These are phyloP conservation scores for Fistulifera pelliculosa DNA, from an alignment of 108 stramenopile species.

Conservation along the genomic window DNA sequence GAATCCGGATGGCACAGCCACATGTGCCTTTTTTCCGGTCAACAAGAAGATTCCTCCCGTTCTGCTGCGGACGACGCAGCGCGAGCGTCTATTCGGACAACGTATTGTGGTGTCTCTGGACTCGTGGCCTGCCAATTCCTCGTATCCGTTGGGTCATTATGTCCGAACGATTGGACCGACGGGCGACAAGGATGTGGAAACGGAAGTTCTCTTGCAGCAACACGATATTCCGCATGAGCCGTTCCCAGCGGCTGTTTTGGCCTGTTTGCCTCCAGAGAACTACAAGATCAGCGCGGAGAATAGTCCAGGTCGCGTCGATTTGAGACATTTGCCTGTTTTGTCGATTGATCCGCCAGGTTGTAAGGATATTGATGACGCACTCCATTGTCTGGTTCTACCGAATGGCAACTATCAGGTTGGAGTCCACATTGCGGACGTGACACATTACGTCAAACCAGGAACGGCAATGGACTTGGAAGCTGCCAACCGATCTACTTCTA, in stretches of 20 bases:
- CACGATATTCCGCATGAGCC: conserved; percentile 93
- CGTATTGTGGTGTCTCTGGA: conserved; percentile 82
- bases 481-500: conserved; percentile 91
- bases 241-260: conserved; percentile 92
- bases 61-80: conserved; percentile 70
- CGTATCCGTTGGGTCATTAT: conserved; percentile 90
- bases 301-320: conserved; percentile 70
- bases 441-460: conserved; percentile 92
- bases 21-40: conserved; percentile 88
- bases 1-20: conserved; percentile 65
- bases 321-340: conserved; percentile 85
- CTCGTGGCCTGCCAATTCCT: conserved; percentile 85
- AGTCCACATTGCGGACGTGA: conserved; percentile 98
- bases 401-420: conserved; percentile 94
- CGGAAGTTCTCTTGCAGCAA: conserved; percentile 88
- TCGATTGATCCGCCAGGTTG: conserved; percentile 99
- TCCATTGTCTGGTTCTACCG: conserved; percentile 83
- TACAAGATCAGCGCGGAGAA: conserved; percentile 78
- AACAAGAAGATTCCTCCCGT: conserved; percentile 80
- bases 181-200: conserved; percentile 94
- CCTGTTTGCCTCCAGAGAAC: conserved; percentile 91
- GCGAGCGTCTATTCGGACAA: conserved; percentile 60
- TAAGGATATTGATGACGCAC: conserved; percentile 99
- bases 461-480: conserved; percentile 94
- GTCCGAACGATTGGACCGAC: conserved; percentile 77